phyloP scores from a whole-genome alignment of 176 grass and related monocot species.

The Cymbopogon citratus region DNA sequence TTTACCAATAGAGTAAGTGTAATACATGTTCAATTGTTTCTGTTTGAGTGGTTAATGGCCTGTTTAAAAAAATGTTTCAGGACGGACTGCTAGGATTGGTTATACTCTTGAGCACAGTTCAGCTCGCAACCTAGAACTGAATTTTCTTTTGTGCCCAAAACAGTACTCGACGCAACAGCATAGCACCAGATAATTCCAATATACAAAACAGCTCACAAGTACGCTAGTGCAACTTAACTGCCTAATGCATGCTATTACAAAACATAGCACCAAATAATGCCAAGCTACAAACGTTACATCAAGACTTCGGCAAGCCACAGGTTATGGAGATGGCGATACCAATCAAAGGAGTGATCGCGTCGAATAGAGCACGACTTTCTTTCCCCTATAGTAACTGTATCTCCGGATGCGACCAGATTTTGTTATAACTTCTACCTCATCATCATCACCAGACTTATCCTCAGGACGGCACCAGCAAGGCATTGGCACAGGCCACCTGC shows the following conservation, averaged over 20 bases:
- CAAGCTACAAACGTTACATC: background rate
- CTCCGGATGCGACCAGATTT: background rate
- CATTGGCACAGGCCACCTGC: constrained; percentile 5
- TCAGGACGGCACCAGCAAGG: background rate
- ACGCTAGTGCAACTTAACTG: background rate
- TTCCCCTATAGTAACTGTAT: background rate
- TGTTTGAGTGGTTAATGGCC: background rate
- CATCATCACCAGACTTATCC: background rate
- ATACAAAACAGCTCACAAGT: background rate
- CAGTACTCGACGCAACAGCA: background rate
- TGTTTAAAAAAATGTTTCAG: background rate
- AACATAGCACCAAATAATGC: background rate
- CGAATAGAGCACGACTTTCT: background rate
- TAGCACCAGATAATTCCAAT: background rate
- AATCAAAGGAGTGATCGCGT: background rate
- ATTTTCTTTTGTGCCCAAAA: background rate
- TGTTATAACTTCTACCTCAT: background rate
- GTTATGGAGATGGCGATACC: background rate
- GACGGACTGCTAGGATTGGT: background rate
- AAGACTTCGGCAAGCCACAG: background rate
- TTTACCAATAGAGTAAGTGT: too few species aligned
- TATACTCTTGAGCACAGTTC: background rate
- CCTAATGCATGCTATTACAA: background rate
- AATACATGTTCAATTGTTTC: background rate
- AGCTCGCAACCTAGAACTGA: background rate